phyloP scores from a whole-genome alignment of 1,139 yeast genomes.

The Saccharomyces uvarum region DNA sequence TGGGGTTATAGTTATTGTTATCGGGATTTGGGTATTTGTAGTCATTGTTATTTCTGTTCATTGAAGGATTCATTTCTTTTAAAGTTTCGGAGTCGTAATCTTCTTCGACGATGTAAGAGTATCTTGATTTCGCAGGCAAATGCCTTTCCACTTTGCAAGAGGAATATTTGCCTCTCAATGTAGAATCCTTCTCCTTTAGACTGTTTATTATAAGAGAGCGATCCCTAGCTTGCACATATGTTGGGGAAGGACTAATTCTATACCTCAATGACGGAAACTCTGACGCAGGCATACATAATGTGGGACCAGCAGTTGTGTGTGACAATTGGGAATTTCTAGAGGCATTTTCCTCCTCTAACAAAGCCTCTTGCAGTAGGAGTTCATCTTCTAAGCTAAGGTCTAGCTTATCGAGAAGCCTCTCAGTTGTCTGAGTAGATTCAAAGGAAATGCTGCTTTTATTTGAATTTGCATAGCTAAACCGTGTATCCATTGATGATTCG shows the following conservation, averaged over 20 bases:
- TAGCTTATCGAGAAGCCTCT: slow-evolving; percentile 28
- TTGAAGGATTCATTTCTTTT: not conserved
- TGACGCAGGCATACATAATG: slow-evolving; percentile 29
- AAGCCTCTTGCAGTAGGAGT: slow-evolving; percentile 20
- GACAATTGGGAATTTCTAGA: not conserved
- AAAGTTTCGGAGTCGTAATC: slow-evolving; percentile 15
- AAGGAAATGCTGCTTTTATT: slow-evolving; percentile 21
- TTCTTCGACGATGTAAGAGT: slow-evolving; percentile 30
- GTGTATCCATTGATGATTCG: not conserved
- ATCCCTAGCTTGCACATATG: not conserved
- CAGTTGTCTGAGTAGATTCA: slow-evolving; percentile 28
- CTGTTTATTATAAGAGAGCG: slow-evolving; percentile 7
- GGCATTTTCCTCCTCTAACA: slow-evolving; percentile 18
- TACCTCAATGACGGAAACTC: slow-evolving; percentile 27
- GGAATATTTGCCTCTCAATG: slow-evolving; percentile 15
- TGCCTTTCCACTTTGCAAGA: slow-evolving; percentile 26
- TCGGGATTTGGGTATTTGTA: not conserved
- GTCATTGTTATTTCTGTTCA: not conserved
- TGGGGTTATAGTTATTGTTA: not conserved
- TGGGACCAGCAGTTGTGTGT: slow-evolving; percentile 10
- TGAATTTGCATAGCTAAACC: not conserved
- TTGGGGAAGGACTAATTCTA: not conserved
- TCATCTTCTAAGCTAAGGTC: slow-evolving; percentile 31
- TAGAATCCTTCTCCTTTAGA: slow-evolving; percentile 9
- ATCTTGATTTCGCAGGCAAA: slow-evolving; percentile 23